Evolutionary conservation across 345 rosid genomes (phyloP).

Genomic region (Gossypium raimondii): DNA sequence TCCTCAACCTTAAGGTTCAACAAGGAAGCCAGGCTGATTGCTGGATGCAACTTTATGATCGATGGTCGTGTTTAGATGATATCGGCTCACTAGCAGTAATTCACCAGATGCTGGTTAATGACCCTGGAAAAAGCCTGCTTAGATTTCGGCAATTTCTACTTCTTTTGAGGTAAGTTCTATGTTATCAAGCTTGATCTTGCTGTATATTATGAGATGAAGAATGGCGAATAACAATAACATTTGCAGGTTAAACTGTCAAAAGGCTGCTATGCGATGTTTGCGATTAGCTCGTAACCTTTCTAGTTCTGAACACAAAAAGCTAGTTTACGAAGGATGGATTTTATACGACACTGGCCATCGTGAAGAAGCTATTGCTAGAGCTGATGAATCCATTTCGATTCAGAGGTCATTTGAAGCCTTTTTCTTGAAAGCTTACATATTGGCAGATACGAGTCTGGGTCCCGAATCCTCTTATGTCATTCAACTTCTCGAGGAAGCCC

Average conservation of each 20-base stretch:
- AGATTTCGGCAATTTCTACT: slow-evolving; percentile 91
- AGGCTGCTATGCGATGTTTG: slow-evolving; percentile 88
- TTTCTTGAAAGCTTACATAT: slow-evolving; percentile 89
- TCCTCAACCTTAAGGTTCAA: slow-evolving; percentile 63
- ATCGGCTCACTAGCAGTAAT: slow-evolving; percentile 90
- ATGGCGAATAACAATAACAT: too few species aligned
- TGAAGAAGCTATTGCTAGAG: slow-evolving; percentile 90
- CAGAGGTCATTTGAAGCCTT: slow-evolving; percentile 98
- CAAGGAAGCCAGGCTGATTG: slow-evolving; percentile 86
- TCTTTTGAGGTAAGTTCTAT: slow-evolving; percentile 50
- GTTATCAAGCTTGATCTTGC: too few species aligned
- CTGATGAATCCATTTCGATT: slow-evolving; percentile 74
- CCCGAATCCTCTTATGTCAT: slow-evolving; percentile 68
- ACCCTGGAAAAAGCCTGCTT: slow-evolving; percentile 81
- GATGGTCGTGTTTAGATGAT: slow-evolving; percentile 95
- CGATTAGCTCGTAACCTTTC: slow-evolving; percentile 87
- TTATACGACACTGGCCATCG: slow-evolving; percentile 89
- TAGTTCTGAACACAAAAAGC: slow-evolving; percentile 74
- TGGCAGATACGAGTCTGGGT: slow-evolving; percentile 71
- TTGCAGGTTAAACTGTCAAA: slow-evolving; percentile 79
- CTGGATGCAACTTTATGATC: slow-evolving; percentile 92
- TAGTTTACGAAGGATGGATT: slow-evolving; percentile 97
- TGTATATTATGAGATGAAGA: too few species aligned
- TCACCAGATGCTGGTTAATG: slow-evolving; percentile 81
- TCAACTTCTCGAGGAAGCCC: slow-evolving; percentile 86